Base-by-base conservation (phyloP, 164 flowering plant genomes). In the Magnolia officinalis region DNA sequence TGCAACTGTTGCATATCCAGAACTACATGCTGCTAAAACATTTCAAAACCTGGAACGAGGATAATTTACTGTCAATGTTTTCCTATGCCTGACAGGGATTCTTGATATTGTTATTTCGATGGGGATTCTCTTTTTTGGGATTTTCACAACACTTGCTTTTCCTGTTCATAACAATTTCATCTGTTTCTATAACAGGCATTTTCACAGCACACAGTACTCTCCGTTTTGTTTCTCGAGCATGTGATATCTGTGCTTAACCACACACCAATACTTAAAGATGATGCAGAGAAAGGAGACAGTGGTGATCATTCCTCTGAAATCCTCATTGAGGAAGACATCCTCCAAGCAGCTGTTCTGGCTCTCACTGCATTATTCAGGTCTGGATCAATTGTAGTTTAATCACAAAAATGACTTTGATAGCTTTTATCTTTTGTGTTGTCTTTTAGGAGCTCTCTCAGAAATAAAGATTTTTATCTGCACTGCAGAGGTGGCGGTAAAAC, bases 401-500 rank as follows among this genome's bases (percentile, higher is more conserved):
- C 8, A 19, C 63, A 9, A n/a, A 55, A 55, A 55, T 37, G 45
- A 37, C 45, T 37, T 37, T 0, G 45, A 37, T 37, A 37, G 6
- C 45, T 37, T 37, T 37, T 37, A 37, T 37, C 45, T 37, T 26
- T 26, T 37, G 6, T 37, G 45, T 37, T 37, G 45, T 37, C 45
- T 55, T 55, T 55, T 26, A 26, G 29, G 29, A 16, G 61, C 61
- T 11, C 18, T 16, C 18, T 16, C 61, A 55, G 18, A 55, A 11
- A 2, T 16, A 55, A 11, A 13, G 13, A 8, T 2, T 16, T 55
- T 55, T 55, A 31, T 74, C 23, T 63, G 51, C 64, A 19, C 78
- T 82, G 77, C 88, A 96, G 99, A 82, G 99, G 98, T 77, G 99
- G 99, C 66, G 99, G 99, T 77, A 96, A 90, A 86, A 82, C 85